These are phyloP conservation scores for Sergeia podlipaevii DNA, from an alignment of 208 protist genomes.

Conservation along the genomic window DNA sequence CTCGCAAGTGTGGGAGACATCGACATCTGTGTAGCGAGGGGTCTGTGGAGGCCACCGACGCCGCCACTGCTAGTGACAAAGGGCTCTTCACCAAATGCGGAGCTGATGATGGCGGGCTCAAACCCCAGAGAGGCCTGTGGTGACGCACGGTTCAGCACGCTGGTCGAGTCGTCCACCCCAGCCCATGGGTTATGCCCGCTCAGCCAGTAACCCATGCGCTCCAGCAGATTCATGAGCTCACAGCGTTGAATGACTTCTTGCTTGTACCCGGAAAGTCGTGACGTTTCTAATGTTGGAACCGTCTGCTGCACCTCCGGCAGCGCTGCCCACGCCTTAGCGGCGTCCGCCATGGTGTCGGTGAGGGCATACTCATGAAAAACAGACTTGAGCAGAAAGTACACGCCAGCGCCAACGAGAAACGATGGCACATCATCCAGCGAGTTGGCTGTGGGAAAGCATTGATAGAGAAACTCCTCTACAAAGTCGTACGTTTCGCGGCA, in stretches of 20 bases:
- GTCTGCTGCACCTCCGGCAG: neutral
- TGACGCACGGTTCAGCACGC: conserved; percentile 7
- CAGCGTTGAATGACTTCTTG: conserved; percentile 33
- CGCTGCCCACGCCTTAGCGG: neutral
- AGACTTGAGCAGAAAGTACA: conserved; percentile 79
- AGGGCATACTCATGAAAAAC: conserved; percentile 28
- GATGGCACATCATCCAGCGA: conserved; percentile 61
- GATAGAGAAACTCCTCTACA: conserved; percentile 85
- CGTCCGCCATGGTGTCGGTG: neutral
- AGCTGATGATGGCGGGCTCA: too few species aligned
- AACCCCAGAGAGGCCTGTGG: conserved; percentile 17
- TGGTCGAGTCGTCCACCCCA: conserved; percentile 4
- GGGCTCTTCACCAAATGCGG: too few species aligned
- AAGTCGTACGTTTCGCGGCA: conserved; percentile 83
- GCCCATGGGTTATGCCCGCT: neutral
- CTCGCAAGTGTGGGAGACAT: too few species aligned
- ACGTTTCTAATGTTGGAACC: neutral
- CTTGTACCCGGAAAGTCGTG: conserved; percentile 24
- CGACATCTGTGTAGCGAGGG: too few species aligned
- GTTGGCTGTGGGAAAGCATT: conserved; percentile 83
- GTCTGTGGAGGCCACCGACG: too few species aligned
- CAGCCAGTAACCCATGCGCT: conserved; percentile 28
- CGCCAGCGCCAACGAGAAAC: conserved; percentile 68
- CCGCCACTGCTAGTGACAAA: too few species aligned
- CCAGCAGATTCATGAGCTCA: conserved; percentile 33